Base-by-base conservation (phyloP, 2,329 filamentous ascomycete genomes). In the Clathrospora elynae region DNA sequence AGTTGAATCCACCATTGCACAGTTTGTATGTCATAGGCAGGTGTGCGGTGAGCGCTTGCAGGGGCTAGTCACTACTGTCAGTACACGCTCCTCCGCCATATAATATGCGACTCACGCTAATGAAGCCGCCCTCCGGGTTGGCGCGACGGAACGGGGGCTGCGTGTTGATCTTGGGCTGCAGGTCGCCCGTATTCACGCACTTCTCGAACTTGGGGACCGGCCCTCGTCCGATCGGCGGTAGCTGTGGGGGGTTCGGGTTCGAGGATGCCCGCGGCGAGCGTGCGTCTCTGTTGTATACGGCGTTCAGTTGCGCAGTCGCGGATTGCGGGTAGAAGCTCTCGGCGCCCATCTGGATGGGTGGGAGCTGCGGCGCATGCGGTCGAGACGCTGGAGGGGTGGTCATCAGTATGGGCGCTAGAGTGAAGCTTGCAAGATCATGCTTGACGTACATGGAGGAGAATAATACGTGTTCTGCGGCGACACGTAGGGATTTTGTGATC, bases 1-100 rank as follows among this genome's bases (percentile, higher is more conserved):
- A 99, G 75, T 99, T 96, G 79, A 99, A 99, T 62, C 82, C 85
- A 3, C 91, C 91, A 68, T 99, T 99, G 77, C 93, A 99, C 70
- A 99, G 97, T 61, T 93, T 87, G 75, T 99, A 99, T 2, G 93
- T 97, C 4, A 91, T 87, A 11, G 93, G 92, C 13, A 99, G 78
- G 62, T 97, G 91, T 26, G 88, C 87, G 1, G 93, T 99, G 49
- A 99, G 79, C 33, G 93, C 92, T 86, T 97, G 92, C 35, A 99
- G 80, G 34, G 93, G 93, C 90, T 95, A 66, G 26, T 33, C 19
- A 7, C 13, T 17, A n/a, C 25, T 42, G 45, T 67, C 46, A 68
- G 57, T 37, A 42, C 23, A 14, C 9, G 2, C 30, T 14, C 2
- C 16, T n/a, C n/a, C 8, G 16, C 10, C 6, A n/a, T 5, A n/a